A percentile compares a stretch with the other conserved stretches of the same genome.
phyloP scores from a whole-genome alignment of 2,329 filamentous ascomycete species.

The Xylaria sp. region DNA sequence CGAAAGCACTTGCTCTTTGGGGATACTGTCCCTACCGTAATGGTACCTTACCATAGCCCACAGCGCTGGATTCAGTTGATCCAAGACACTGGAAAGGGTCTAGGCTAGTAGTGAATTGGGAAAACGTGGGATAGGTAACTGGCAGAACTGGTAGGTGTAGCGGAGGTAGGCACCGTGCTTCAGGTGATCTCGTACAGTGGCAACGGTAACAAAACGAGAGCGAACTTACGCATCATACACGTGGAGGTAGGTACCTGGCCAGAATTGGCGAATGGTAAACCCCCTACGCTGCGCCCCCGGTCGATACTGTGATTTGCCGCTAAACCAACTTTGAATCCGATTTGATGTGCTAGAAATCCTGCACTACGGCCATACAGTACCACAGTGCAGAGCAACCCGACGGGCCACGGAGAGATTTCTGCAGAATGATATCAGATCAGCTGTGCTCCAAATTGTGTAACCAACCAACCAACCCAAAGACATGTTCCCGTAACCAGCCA shows the following conservation, averaged over 20 bases:
- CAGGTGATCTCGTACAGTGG: not conserved
- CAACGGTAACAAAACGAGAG: not conserved
- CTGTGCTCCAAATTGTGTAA: not conserved
- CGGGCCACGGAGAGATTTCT: conserved; percentile 3
- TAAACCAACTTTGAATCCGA: conserved; percentile 17
- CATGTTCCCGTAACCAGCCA: not conserved
- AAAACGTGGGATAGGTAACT: not conserved
- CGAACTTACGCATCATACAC: conserved; percentile 37
- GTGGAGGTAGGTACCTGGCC: not conserved
- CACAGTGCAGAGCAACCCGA: not conserved
- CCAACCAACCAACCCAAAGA: too few relatives aligned
- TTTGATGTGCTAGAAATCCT: not conserved
- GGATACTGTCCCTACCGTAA: not conserved
- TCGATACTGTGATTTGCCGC: conserved; percentile 1
- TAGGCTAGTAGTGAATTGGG: not conserved
- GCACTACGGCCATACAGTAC: not conserved
- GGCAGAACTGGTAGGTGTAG: not conserved
- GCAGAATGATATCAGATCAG: conserved; percentile 23
- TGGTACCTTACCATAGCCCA: not conserved
- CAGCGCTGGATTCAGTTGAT: not conserved
- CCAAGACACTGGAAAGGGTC: not conserved
- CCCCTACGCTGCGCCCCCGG: conserved; percentile 1
- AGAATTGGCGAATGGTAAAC: conserved; percentile 6
- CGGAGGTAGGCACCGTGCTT: not conserved
- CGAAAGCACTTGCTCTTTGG: not conserved